Conservation (phyloP, 2,329 filamentous ascomycete genomes). For the Colletotrichum viniferum region DNA sequence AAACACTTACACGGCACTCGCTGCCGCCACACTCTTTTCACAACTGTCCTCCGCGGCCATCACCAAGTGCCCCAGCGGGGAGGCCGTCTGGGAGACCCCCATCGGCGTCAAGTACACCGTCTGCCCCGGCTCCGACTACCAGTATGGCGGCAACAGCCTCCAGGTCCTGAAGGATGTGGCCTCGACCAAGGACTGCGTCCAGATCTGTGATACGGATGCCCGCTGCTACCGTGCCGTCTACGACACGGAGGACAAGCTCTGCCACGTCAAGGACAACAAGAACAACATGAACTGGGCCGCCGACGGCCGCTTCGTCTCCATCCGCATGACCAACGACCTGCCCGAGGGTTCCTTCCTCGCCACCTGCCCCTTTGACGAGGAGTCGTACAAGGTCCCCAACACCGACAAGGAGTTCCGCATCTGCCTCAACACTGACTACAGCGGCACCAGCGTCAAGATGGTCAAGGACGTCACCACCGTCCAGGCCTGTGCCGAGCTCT, state of each 20-base stretch:
- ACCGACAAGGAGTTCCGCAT: conserved; percentile 2
- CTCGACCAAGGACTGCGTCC: conserved; percentile 7
- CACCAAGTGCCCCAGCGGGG: conserved; percentile 13
- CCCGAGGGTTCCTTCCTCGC: conserved; percentile 14
- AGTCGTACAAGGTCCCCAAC: neutral
- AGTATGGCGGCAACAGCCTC: conserved; percentile 8
- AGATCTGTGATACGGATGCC: conserved; percentile 15
- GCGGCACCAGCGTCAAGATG: conserved; percentile 2
- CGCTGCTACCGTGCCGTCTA: conserved; percentile 19
- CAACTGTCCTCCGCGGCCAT: conserved; percentile 12
- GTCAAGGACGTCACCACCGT: conserved; percentile 12
- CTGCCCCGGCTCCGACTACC: conserved; percentile 20
- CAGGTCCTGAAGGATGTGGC: neutral
- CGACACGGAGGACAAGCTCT: conserved; percentile 9
- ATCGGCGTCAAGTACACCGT: conserved; percentile 17
- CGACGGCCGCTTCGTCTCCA: conserved; percentile 17
- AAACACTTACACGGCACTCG: conserved; percentile 3
- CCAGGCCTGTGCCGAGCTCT: conserved; percentile 19
- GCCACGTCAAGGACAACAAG: conserved; percentile 18
- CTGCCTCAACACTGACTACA: conserved; percentile 21
- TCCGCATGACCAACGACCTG: conserved; percentile 13
- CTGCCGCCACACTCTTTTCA: conserved; percentile 10
- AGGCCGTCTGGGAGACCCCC: conserved; percentile 7
- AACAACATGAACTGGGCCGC: conserved; percentile 15
- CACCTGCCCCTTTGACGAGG: conserved; percentile 14